phyloP scores from a whole-genome alignment of 768 basidiomycete species.

The Crepidotus variabilis region DNA sequence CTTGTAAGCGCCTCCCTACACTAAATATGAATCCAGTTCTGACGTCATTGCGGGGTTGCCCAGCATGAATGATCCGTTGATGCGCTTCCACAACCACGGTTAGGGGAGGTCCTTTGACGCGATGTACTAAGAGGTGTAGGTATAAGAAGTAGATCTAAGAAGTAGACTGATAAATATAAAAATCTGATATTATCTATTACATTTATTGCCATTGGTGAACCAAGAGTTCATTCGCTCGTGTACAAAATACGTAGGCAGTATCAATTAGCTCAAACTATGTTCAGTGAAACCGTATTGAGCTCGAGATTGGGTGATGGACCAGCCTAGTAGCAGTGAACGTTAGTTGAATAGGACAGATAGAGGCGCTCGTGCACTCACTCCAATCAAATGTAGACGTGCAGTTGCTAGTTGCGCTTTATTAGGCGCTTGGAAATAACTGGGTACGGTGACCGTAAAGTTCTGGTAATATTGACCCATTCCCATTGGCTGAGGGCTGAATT shows the following conservation, averaged over 20 bases:
- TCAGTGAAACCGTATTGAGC: conserved; percentile 1
- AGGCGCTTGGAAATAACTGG: neutral
- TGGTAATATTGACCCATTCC: neutral
- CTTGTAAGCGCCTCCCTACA: neutral
- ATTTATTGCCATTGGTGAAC: too few species aligned
- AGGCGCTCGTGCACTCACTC: conserved; percentile 1
- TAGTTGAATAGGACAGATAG: neutral
- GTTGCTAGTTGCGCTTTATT: conserved; percentile 6
- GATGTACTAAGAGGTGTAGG: too few species aligned
- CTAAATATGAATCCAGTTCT: neutral
- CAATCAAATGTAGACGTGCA: conserved; percentile 8
- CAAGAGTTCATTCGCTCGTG: neutral
- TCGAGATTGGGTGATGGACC: conserved; percentile 5
- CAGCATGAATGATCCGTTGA: neutral
- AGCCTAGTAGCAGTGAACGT: neutral
- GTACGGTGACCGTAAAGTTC: conserved; percentile 6
- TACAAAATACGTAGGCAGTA: too few species aligned
- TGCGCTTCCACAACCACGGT: neutral
- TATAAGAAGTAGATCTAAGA: too few species aligned
- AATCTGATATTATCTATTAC: too few species aligned
- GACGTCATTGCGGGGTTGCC: neutral
- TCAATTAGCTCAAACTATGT: conserved; percentile 1
- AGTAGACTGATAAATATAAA: too few species aligned
- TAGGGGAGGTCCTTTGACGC: neutral
- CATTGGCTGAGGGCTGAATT: conserved; percentile 2